These are phyloP conservation scores for Plasmodium vinckei DNA, from an alignment of 169 alveolate genomes.

Conservation along the genomic window DNA sequence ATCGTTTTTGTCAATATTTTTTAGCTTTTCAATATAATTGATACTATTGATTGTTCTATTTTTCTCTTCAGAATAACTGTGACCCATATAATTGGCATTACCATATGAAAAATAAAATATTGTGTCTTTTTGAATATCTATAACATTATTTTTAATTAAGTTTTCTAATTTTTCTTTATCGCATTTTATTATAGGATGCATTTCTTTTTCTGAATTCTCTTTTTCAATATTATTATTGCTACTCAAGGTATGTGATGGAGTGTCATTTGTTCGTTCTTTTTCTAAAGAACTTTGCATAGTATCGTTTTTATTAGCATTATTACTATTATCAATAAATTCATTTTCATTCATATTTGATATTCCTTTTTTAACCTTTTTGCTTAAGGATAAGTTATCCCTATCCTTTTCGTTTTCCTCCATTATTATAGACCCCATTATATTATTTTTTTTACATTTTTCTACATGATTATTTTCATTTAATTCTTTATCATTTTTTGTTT, in stretches of 20 bases:
- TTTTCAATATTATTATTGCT: not conserved
- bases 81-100: not conserved
- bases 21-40: constrained; percentile 41
- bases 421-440: not conserved
- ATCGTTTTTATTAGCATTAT: not conserved
- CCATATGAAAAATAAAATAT: constrained; percentile 56
- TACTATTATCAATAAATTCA: not conserved
- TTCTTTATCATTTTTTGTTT: constrained; percentile 12
- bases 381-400: not conserved
- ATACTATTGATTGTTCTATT: constrained; percentile 24
- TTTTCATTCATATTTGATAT: not conserved
- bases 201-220: not conserved
- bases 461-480: not conserved
- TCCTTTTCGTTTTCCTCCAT: constrained; percentile 8
- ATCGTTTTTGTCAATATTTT: constrained; percentile 23
- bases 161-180: constrained; percentile 47
- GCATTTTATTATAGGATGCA: constrained; percentile 38
- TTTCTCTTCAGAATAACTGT: constrained; percentile 56
- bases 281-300: not conserved
- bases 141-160: constrained; percentile 10
- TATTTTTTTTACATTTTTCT: not conserved
- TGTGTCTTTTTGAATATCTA: constrained; percentile 40
- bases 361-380: constrained; percentile 35
- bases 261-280: not conserved
- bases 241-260: not conserved